Base-by-base conservation (phyloP, 1,139 yeast genomes). In the Wickerhamiella pararugosa region DNA sequence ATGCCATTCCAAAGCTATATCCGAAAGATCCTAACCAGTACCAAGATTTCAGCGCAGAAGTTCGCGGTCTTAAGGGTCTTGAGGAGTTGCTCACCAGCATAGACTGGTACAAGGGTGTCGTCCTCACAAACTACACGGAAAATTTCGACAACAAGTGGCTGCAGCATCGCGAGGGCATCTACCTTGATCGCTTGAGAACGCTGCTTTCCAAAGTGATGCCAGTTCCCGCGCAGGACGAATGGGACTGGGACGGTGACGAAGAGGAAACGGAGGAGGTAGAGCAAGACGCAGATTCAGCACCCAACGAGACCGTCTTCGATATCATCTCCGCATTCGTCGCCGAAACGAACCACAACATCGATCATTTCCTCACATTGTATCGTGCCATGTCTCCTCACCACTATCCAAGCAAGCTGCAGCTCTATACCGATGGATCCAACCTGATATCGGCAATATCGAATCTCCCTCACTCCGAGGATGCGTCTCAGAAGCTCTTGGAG, bases 161-260 rank as follows among this genome's bases (percentile, higher is more conserved):
- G 15, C 29, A 25, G 7, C 27, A 34, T 27, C 40, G 42, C 9
- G 39, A 34, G 11, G 39, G 41, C 4, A 10, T 7, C 5, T 43
- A 38, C 7, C 40, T 41, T 6, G 34, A 9, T 25, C 25, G 29
- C 7, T 34, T 47, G 48, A 44, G 37, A 45, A 45, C 2, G 56
- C 52, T 10, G 51, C 48, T n/a, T 42, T 45, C 10, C 39, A 41
- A 26, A 26, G 34, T 11, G 26, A 42, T 29, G 39, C 28, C 25
- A 36, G 29, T 7, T n/a, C 31, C 21, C 7, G 31, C 41, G 8
- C 29, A 31, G 15, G 36, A 29, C 11, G 29, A 25, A 6, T 51
- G 54, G 55, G 55, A 48, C 27, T 51, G 55, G 54, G 44, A 49
- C 28, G 53, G 41, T 7, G 49, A 48, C 21, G 52, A 48, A 10